phyloP scores from a whole-genome alignment of 306 rosid species.

The Sechiopsis laciniata region DNA sequence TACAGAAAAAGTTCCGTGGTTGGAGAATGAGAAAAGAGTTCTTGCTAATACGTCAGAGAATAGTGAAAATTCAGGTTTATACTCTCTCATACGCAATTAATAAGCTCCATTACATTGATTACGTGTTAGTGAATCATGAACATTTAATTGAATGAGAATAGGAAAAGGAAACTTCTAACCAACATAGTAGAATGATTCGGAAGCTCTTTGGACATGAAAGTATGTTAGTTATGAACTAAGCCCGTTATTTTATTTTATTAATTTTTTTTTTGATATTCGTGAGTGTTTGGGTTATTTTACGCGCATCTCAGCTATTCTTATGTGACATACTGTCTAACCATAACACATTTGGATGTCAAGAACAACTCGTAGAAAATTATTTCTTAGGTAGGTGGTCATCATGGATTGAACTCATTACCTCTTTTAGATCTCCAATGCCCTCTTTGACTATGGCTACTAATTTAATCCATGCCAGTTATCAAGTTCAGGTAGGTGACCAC shows the following conservation, averaged over 20 bases:
- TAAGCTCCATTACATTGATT: constrained; percentile 3
- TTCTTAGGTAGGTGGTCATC: too few species aligned
- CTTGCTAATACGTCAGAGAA: constrained; percentile 70
- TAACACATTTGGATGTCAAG: too few species aligned
- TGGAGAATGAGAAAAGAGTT: constrained; percentile 87
- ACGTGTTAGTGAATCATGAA: not conserved
- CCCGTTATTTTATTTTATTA: not conserved
- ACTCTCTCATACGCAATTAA: not conserved
- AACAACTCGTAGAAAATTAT: too few species aligned
- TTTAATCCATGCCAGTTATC: too few species aligned
- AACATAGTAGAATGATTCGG: not conserved
- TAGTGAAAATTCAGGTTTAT: constrained; percentile 88
- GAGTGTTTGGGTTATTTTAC: too few species aligned
- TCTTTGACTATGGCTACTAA: too few species aligned
- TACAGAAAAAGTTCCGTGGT: constrained; percentile 90
- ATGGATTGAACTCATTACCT: too few species aligned
- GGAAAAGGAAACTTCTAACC: constrained; percentile 3
- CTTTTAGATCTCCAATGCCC: too few species aligned
- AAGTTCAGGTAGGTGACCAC: too few species aligned
- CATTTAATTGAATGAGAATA: not conserved
- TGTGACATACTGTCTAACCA: too few species aligned
- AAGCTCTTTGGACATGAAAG: not conserved
- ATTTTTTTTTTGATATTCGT: too few species aligned
- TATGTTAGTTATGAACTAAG: constrained; percentile 1
- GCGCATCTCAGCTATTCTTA: too few species aligned